Conservation (phyloP, 345 rosid species). For the Gossypium sturtianum region DNA sequence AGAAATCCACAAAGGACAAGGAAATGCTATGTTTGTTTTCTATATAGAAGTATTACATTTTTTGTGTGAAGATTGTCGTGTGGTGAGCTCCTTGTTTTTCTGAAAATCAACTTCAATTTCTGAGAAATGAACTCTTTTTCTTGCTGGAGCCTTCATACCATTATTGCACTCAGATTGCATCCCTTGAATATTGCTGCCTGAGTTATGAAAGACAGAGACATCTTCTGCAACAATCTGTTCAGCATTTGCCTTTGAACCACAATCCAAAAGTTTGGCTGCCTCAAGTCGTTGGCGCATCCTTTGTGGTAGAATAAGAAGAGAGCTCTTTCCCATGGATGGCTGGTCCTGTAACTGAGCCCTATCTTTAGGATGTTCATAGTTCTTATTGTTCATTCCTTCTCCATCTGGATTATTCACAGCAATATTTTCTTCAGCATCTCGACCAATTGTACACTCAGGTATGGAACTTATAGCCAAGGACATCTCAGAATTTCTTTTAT, state of each 20-base stretch:
- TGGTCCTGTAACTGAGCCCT: constrained; percentile 19
- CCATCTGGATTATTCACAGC: constrained; percentile 9
- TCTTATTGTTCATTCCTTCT: background rate
- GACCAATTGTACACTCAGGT: constrained; percentile 13
- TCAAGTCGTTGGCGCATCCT: constrained; percentile 20
- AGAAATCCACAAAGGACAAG: background rate
- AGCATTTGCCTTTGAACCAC: constrained; percentile 15
- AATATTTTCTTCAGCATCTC: constrained; percentile 16
- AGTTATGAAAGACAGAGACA: constrained; percentile 11
- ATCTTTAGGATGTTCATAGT: constrained; percentile 18
- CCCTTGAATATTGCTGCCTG: constrained; percentile 16
- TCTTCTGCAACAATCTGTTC: constrained; percentile 21
- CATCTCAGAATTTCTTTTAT: constrained; percentile 14
- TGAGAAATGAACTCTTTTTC: constrained; percentile 41
- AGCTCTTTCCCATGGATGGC: constrained; percentile 20
- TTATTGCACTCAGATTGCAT: constrained; percentile 12
- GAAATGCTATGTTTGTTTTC: background rate
- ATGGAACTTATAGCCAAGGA: constrained; percentile 5
- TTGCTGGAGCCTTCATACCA: constrained; percentile 11
- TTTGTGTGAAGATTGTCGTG: constrained; percentile 14
- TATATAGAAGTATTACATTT: constrained; percentile 21
- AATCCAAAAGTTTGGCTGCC: constrained; percentile 24
- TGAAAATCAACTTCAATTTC: constrained; percentile 26
- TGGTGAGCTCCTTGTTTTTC: constrained; percentile 15
- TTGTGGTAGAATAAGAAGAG: constrained; percentile 27